Evolutionary conservation across 2,329 filamentous ascomycete species (phyloP), one percentile per base, ranked within the genome.

Genomic region (Penicillium sp.): DNA sequence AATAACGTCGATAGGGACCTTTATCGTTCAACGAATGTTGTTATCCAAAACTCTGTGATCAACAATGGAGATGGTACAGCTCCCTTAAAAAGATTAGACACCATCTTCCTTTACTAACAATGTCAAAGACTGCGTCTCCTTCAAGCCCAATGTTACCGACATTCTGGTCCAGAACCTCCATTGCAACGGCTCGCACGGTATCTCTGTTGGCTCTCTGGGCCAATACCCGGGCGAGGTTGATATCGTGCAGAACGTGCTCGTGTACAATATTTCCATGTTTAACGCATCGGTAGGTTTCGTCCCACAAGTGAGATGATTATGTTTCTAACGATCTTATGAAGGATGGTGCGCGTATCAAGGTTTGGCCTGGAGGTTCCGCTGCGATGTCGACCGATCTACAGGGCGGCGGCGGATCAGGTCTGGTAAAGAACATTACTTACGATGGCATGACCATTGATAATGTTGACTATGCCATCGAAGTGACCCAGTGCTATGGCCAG

Each of bases 111-210:
- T 39, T 13, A 3, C 54, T 65, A 47, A 63, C 46, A 40, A 9
- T 58, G 23, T 42, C 29, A 2, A 23, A 76, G 82, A 90, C 67
- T 90, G 87, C 57, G 84, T 90, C 13, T 86, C 85, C 0, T 89
- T 90, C 79, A 90, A 90, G 71, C 86, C 86, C 18, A 90, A 89
- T 68, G 85, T 81, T 62, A 89, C 85, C 41, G 80, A 88, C 59
- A 82, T 89, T 8, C 69, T 89, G 4, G 81, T 89, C 6, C 86
- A 89, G 67, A 85, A 86, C 58, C 73, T 90, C 4, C 73, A 77
- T 56, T 90, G 87, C 72, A 86, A 86, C 63, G 86, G 86, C 34
- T 88, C 84, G 3, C 87, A 90, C 64, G 87, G 87, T 38, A 89
- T 90, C 60, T 86, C 82, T 10, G 85, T 89, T n/a, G 87, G 87